Evolutionary conservation across 345 rosid species (phyloP).

Genomic region (Bruguiera parviflora): DNA sequence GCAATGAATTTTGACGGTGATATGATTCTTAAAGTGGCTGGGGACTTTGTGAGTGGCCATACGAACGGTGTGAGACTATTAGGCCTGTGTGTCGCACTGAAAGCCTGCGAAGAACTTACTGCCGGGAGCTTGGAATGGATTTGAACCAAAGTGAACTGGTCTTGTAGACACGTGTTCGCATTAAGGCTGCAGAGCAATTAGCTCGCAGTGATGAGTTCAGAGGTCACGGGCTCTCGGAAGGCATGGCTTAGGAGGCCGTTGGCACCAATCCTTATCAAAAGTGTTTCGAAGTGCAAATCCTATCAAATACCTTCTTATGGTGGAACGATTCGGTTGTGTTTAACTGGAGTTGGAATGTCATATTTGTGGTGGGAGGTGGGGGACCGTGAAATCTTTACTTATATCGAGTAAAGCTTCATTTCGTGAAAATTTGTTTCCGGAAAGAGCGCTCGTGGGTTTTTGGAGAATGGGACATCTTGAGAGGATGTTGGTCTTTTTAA

Average conservation of each 20-base stretch:
- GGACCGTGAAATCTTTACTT: slow-evolving; percentile 42
- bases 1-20: too few species aligned
- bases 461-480: slow-evolving; percentile 50
- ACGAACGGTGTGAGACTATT: too few species aligned
- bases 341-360: slow-evolving; percentile 9
- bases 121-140: too few species aligned
- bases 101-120: too few species aligned
- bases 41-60: too few species aligned
- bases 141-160: too few species aligned
- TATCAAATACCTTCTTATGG: not conserved
- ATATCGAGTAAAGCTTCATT: slow-evolving; percentile 14
- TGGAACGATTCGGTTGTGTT: too few species aligned
- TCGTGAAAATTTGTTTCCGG: not conserved
- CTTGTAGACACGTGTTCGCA: too few species aligned
- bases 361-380: slow-evolving; percentile 16
- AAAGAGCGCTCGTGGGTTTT: slow-evolving; percentile 62
- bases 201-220: too few species aligned
- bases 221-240: too few species aligned
- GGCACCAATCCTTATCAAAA: slow-evolving; percentile 1
- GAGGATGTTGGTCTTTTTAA: slow-evolving; percentile 64
- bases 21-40: too few species aligned
- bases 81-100: too few species aligned
- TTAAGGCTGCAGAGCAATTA: not conserved
- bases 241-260: slow-evolving; percentile 11
- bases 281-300: slow-evolving; percentile 8